Base-by-base conservation (phyloP, 257 asterid species). In the Gentiana macrophylla region DNA sequence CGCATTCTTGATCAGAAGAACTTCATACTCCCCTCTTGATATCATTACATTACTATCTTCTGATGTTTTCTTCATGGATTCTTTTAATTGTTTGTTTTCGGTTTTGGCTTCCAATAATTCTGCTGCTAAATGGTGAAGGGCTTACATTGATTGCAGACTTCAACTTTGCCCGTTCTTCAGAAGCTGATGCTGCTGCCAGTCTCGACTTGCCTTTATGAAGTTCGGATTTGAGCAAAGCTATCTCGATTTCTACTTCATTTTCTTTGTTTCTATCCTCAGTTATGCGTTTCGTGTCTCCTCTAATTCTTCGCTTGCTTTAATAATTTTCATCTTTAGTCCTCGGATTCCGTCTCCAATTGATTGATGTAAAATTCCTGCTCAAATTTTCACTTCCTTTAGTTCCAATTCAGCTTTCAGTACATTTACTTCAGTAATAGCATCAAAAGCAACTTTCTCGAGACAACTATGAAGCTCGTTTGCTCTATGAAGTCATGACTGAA, bases 61-160 rank as follows among this genome's bases (percentile, higher is more conserved):
- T 12, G 65, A 57, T 50, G 12, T 6, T 49, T 52, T 62, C 6
- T 52, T 62, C 6, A 35, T 15, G 11, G 70, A 36, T 56, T 72
- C 77, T 65, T 72, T 69, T 6, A 78, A 53, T 24, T 4, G 45
- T 55, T 56, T 57, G 44, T 67, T 79, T 62, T 73, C 84, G 15
- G 54, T 72, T 67, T 75, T 73, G 12, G 65, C 70, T 24, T 79
- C 84, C 55, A 75, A 85, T 0, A 76, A 78, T 61, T 77, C 84
- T n/a, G 67, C 0, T 32, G 82, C 84, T 67, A 79, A 67, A 54
- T 75, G 82, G 62, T 80, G 86, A 13, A 79, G 73, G 8, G 81
- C 84, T n/a, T 5, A 59, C 70, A 50, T 74, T 73, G 0, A 81
- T 56, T 0, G 72, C 81, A 0, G 77, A 37, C 55, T 70, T 78